Base-by-base conservation (phyloP, 768 basidiomycete genomes). In the Lyophyllum semitale region DNA sequence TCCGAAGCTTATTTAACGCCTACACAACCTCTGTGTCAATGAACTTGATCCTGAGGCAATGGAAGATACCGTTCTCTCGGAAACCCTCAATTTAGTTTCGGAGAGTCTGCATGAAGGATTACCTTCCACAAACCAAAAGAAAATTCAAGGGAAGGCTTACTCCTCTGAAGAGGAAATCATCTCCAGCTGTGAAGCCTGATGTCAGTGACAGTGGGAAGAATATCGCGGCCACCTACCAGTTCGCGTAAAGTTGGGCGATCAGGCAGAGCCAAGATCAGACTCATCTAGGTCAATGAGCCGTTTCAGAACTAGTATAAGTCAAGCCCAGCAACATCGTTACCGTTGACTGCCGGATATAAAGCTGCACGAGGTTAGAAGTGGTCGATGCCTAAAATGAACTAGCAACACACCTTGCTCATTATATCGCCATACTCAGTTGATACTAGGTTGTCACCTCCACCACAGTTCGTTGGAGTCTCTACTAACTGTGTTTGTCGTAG, bases 391-490 rank as follows among this genome's bases (percentile, higher is more conserved):
- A 48, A 2, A 51, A 4, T 12, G 33, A 41, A 4, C 42, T 54
- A 42, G 37, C 26, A 55, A 59, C 73, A 32, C 53, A 87, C 92
- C 77, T 88, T 92, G 82, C 86, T 90, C 90, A 93, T 93, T 51
- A 91, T 85, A 55, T 94, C 88, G 0, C 92, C 91, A 59, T 81
- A 91, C 51, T 91, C 85, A 1, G 91, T 93, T 6, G 84, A 84
- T 18, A 64, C 66, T 20, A 93, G 71, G 43, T 73, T 63, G 12
- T 74, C 77, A 37, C 49, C 55, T 4, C 66, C 68, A 35, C 66
- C 62, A 2, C 72, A 74, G 2, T 79, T 73, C 9, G 64, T 62
- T 2, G 72, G 69, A 12, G 79, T 73, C n/a, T 77, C 71, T 8
- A 93, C 76, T 42, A 93, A 69, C 48, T 86, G 73, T 1, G 84